Evolutionary conservation across 768 basidiomycete species (phyloP).

Genomic region (Basidioascus undulatus): DNA sequence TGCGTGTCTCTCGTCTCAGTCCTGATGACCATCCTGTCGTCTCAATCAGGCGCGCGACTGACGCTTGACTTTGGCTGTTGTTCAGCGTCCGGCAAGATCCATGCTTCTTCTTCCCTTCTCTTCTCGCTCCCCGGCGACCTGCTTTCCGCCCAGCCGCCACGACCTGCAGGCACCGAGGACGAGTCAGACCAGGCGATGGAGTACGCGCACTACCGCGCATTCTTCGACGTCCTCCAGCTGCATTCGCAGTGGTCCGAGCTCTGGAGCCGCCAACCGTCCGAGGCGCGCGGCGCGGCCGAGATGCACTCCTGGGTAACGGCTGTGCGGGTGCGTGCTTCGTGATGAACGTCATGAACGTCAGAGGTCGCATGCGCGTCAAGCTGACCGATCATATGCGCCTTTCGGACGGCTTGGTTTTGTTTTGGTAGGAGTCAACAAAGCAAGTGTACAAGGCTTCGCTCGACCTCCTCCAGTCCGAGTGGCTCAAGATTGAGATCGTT

Average conservation of each 20-base stretch:
- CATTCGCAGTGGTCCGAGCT: constrained; percentile 7
- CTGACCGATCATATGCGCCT: too few species aligned
- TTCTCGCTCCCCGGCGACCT: constrained; percentile 4
- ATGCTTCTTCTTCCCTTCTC: constrained; percentile 6
- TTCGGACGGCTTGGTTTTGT: too few species aligned
- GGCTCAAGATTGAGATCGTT: constrained; percentile 12
- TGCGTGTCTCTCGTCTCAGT: constrained; percentile 19
- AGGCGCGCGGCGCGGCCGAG: too few species aligned
- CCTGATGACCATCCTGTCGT: not conserved
- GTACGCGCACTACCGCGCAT: constrained; percentile 53
- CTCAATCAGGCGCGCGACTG: too few species aligned
- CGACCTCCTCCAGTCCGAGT: constrained; percentile 11
- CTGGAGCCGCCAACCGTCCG: too few species aligned
- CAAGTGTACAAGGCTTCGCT: constrained; percentile 6
- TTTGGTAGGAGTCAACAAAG: too few species aligned
- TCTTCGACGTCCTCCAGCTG: constrained; percentile 41
- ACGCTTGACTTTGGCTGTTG: too few species aligned
- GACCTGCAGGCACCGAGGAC: constrained; percentile 4
- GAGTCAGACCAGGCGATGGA: constrained; percentile 14
- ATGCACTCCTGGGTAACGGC: too few species aligned
- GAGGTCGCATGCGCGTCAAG: too few species aligned
- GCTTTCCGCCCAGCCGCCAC: constrained; percentile 2
- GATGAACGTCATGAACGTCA: too few species aligned
- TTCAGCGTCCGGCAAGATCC: constrained; percentile 2
- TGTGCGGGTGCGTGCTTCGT: too few species aligned